Evolutionary conservation across 768 basidiomycete species (phyloP), one percentile per base, ranked within the genome.

Genomic region (Leccinellum albellum): DNA sequence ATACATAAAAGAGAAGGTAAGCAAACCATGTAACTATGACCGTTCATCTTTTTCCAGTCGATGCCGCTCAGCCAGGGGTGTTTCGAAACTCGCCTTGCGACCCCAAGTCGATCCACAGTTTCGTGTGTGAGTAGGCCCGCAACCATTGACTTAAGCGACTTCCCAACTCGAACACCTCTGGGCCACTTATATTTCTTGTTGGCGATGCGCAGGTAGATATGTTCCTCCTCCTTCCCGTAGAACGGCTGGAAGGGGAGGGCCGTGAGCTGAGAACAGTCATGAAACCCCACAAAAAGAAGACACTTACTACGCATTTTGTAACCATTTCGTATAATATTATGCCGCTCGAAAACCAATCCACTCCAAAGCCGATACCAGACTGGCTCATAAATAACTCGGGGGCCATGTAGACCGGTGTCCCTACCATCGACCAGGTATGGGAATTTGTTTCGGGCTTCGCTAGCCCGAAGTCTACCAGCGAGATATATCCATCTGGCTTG

Each of bases 321-420:
- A 75, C 62, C 79, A 86, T 81, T 61, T 86, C 82, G 55, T 74
- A 86, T 24, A 85, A 62, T 23, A 77, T 72, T 12, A 79, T 64
- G 0, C 82, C 84, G 24, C 72, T 71, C 21, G 82, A 71, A 77
- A 80, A 85, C 83, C 83, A 84, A 65, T 86, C 84, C 10, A 81
- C 61, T 1, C 72, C 66, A 31, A 64, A 31, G 3, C 73, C 69
- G n/a, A 65, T 58, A 24, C 57, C 59, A 29, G 58, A 48, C 20
- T 72, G 64, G 45, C 58, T 53, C 56, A 63, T 55, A n/a, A 60
- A 59, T 32, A 73, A 53, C 61, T 86, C 84, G 0, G 84, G 83
- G 6, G 82, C 76, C 70, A 74, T 75, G 66, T 83, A 85, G 3
- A 68, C 56, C 8, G 73, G 67, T 8, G 83, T 82, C 3, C 83